Base-by-base conservation (phyloP, 2,329 filamentous ascomycete genomes). In the Penicillium rolfsii region DNA sequence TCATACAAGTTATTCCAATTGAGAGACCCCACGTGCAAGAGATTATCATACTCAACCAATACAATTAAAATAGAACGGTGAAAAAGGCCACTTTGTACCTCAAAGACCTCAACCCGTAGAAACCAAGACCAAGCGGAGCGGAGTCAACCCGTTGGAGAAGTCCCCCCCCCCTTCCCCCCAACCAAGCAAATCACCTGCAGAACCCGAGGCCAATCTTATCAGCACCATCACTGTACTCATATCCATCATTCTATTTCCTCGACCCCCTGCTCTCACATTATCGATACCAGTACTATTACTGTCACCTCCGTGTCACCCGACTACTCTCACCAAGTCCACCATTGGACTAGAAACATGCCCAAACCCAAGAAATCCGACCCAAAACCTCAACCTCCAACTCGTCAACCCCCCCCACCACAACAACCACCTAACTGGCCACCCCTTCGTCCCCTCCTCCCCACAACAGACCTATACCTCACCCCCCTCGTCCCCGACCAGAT, bases 361-460 rank as follows among this genome's bases (percentile, higher is more conserved):
- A 57, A 56, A 24, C n/a, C 30, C 12, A 68, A 69, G 58, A 64
- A 64, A 12, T 53, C 64, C 22, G 55, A 59, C 16, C 54, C 38
- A 61, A 41, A 54, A 43, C 43, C 43, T 8, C 19, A 40, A 22
- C 30, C 30, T 33, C 30, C 30, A 9, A 12, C 26, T 38, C 49
- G 24, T 26, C 48, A 8, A 33, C 30, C 9, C 8, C 22, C 36
- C 24, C 36, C 52, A 53, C 48, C 62, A 24, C 45, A 22, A 33
- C 64, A 49, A 65, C 54, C 81, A 36, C 84, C 84, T 52, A 81
- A 88, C 70, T 94, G 91, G 91, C 91, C 91, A 38, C 77, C 80
- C 24, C 87, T 96, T 73, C 85, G 83, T 64, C 91, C 91, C 16
- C 76, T 87, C 9, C 77, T 93, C 46, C 89, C 91, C 49, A 78